These are phyloP conservation scores for Spergularia marina DNA, from an alignment of 148 eudicot species.

Conservation along the genomic window DNA sequence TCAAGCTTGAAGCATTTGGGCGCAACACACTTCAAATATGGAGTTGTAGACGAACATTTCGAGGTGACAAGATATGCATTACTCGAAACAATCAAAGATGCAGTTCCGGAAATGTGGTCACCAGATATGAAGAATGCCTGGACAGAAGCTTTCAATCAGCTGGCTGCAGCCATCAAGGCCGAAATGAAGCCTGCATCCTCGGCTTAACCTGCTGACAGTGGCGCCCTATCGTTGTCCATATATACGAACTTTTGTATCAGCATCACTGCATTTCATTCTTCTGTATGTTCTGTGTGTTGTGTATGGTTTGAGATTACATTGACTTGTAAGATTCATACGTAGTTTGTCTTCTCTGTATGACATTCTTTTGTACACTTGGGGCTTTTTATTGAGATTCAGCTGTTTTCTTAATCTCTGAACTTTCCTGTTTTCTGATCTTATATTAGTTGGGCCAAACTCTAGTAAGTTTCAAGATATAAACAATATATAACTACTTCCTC, in stretches of 20 bases:
- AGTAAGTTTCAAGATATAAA: no score
- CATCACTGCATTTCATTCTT: no score
- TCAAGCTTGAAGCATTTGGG: constrained; percentile 61
- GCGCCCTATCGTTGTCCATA: background rate
- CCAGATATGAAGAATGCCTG: constrained; percentile 75
- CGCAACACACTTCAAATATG: constrained; percentile 52
- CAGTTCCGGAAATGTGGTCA: constrained; percentile 80
- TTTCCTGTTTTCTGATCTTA: no score
- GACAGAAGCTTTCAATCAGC: constrained; percentile 66
- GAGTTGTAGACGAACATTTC: constrained; percentile 79
- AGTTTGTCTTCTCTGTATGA: no score
- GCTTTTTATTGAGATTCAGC: background rate
- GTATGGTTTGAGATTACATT: background rate
- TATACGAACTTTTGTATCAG: no score
- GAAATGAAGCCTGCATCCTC: constrained; percentile 50
- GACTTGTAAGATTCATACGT: background rate
- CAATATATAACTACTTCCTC: no score
- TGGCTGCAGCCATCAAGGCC: constrained; percentile 69
- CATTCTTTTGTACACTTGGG: background rate
- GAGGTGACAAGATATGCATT: constrained; percentile 81
- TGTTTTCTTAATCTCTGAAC: no score
- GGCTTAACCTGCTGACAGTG: background rate
- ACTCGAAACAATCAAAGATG: constrained; percentile 69
- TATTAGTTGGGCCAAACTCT: no score
- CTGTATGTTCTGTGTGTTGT: no score